Percentiles rank a stretch among this genome's conserved stretches.
Evolutionary conservation across 495 filamentous ascomycete species (phyloP).

Genomic region (Hamigera avellanea): DNA sequence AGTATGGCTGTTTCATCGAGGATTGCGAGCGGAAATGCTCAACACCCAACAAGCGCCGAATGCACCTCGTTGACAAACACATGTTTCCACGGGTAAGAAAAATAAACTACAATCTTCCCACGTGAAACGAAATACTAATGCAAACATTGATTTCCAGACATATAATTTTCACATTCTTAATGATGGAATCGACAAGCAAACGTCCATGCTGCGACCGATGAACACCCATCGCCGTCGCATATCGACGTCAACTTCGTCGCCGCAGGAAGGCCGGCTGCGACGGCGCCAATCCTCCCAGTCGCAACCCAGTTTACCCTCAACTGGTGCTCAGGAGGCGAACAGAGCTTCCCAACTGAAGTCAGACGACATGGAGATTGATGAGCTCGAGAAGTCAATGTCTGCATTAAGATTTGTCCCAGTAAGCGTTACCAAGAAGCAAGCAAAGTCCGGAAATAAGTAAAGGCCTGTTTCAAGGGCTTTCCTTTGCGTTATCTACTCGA

Average conservation of each 20-base stretch:
- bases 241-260: slow-evolving; percentile 34
- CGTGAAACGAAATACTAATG: no score
- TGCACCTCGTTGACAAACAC: slow-evolving; percentile 90
- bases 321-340: no score
- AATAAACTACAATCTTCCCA: background rate
- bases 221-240: slow-evolving; percentile 36
- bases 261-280: slow-evolving; percentile 25
- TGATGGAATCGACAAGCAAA: slow-evolving; percentile 75
- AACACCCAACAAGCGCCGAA: slow-evolving; percentile 68
- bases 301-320: slow-evolving; percentile 1
- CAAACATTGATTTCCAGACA: slow-evolving; percentile 28
- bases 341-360: background rate
- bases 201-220: slow-evolving; percentile 54
- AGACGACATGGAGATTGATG: slow-evolving; percentile 53
- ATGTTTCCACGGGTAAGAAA: slow-evolving; percentile 62
- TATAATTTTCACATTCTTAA: slow-evolving; percentile 88
- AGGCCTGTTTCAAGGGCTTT: no score
- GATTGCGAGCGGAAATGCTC: slow-evolving; percentile 78
- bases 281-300: slow-evolving; percentile 24
- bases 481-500: no score
- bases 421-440: slow-evolving; percentile 39
- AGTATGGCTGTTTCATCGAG: slow-evolving; percentile 87
- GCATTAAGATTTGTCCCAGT: slow-evolving; percentile 70
- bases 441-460: background rate
- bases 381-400: slow-evolving; percentile 70